Conservation (phyloP, 805 yeast species). For the Candida ortonii region DNA sequence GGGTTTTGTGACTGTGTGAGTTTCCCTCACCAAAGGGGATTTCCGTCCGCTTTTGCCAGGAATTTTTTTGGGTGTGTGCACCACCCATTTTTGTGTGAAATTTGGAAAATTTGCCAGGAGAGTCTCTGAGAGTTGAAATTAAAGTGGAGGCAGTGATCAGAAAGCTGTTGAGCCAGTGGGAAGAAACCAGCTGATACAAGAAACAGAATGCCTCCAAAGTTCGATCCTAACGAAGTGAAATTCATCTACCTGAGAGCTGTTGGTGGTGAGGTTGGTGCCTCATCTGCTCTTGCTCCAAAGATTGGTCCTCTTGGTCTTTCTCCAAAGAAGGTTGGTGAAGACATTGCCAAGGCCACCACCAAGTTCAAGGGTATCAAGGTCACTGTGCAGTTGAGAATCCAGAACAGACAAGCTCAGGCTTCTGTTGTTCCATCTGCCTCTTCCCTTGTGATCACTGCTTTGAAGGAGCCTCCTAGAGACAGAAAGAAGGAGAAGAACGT, state of each 20-base stretch:
- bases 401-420: slow-evolving; percentile 99
- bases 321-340: slow-evolving; percentile 99
- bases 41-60: no score
- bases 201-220: slow-evolving; percentile 88
- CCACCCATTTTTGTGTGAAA: no score
- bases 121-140: slow-evolving; percentile 1
- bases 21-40: no score
- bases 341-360: slow-evolving; percentile 99
- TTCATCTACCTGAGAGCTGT: slow-evolving; percentile 98
- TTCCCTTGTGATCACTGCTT: slow-evolving; percentile 96
- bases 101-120: slow-evolving; percentile 5
- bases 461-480: slow-evolving; percentile 99
- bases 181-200: slow-evolving; percentile 1
- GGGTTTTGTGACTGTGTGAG: no score
- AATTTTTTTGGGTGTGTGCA: no score
- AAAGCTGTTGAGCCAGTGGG: not conserved
- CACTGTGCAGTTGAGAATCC: slow-evolving; percentile 97
- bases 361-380: slow-evolving; percentile 99
- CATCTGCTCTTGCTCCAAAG: slow-evolving; percentile 99
- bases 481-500: slow-evolving; percentile 99
- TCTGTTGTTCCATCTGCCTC: slow-evolving; percentile 99
- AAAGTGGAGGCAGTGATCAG: no score
- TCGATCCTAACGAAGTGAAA: slow-evolving; percentile 98
- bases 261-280: slow-evolving; percentile 99
- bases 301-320: slow-evolving; percentile 99